Conservation (phyloP, 805 yeast genomes). For the Metschnikowia kunwiensis region DNA sequence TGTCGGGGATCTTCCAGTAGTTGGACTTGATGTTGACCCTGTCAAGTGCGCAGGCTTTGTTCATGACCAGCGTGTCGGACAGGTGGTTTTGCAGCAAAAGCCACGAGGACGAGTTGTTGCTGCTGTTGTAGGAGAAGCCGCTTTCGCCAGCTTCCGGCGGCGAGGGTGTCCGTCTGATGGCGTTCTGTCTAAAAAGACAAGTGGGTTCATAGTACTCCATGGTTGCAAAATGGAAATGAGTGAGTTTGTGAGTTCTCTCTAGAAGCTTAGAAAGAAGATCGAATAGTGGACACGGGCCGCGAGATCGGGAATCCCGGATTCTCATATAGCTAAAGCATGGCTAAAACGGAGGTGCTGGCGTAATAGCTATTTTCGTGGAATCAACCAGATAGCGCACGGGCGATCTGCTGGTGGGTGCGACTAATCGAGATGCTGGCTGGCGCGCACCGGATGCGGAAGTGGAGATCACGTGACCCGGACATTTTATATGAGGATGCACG, state of each 20-base stretch:
- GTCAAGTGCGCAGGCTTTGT: constrained; percentile 41
- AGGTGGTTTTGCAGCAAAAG: constrained; percentile 26
- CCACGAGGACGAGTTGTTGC: constrained; percentile 25
- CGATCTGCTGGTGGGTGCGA: not conserved
- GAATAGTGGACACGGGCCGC: not conserved
- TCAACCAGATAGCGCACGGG: not conserved
- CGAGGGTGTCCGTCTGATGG: constrained; percentile 22
- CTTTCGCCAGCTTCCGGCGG: constrained; percentile 5
- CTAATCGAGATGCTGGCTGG: constrained; percentile 5
- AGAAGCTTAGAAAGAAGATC: not conserved
- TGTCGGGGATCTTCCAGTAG: constrained; percentile 46
- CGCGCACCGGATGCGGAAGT: constrained; percentile 1
- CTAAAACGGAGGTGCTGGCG: constrained; percentile 2
- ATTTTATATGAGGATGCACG: not conserved
- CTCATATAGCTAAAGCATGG: not conserved
- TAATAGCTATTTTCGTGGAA: not conserved
- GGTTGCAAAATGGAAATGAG: constrained; percentile 14
- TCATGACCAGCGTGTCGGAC: constrained; percentile 33
- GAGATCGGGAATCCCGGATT: not conserved
- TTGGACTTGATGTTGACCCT: constrained; percentile 41
- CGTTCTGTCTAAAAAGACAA: constrained; percentile 40
- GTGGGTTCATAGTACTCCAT: constrained; percentile 39
- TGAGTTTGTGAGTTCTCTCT: not conserved
- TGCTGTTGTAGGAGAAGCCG: constrained; percentile 8
- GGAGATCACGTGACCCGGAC: constrained; percentile 4